phyloP scores from a whole-genome alignment of 2,329 filamentous ascomycete species.

The Fusarium zealandicum region DNA sequence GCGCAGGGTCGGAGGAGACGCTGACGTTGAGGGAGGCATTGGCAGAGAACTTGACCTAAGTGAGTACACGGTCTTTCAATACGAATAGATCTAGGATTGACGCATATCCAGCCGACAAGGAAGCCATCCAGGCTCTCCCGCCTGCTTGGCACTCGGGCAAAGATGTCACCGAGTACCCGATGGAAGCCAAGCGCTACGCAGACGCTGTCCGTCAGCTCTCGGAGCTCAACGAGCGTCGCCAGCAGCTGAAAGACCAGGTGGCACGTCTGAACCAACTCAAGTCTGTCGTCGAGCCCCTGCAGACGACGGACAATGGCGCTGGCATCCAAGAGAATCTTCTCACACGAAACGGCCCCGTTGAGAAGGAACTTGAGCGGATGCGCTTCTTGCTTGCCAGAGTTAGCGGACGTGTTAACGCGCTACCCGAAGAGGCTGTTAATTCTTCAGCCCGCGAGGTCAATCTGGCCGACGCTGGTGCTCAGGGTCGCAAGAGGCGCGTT shows the following conservation, averaged over 20 bases:
- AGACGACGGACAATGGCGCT: constrained; percentile 41
- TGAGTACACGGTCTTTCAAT: constrained; percentile 36
- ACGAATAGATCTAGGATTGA: neutral
- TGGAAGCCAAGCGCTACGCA: constrained; percentile 60
- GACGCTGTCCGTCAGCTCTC: constrained; percentile 58
- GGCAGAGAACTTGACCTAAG: constrained; percentile 54
- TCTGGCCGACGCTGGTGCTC: constrained; percentile 17
- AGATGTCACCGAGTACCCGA: constrained; percentile 48
- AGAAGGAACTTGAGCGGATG: constrained; percentile 71
- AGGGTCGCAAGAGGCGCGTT: constrained; percentile 37
- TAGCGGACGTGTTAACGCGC: constrained; percentile 56
- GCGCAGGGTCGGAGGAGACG: constrained; percentile 46
- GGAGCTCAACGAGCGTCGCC: constrained; percentile 54
- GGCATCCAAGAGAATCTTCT: constrained; percentile 71
- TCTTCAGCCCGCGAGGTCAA: constrained; percentile 5
- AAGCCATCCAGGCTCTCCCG: constrained; percentile 57
- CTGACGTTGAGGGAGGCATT: constrained; percentile 49
- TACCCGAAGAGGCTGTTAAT: constrained; percentile 23
- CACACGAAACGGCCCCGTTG: constrained; percentile 69
- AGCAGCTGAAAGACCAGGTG: constrained; percentile 49
- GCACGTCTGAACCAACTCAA: constrained; percentile 59
- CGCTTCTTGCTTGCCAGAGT: constrained; percentile 68
- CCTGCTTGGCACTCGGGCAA: constrained; percentile 54
- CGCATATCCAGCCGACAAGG: constrained; percentile 47
- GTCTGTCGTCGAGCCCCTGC: constrained; percentile 55